Base-by-base conservation (phyloP, 257 asterid genomes). In the Nicotiana noctiflora region DNA sequence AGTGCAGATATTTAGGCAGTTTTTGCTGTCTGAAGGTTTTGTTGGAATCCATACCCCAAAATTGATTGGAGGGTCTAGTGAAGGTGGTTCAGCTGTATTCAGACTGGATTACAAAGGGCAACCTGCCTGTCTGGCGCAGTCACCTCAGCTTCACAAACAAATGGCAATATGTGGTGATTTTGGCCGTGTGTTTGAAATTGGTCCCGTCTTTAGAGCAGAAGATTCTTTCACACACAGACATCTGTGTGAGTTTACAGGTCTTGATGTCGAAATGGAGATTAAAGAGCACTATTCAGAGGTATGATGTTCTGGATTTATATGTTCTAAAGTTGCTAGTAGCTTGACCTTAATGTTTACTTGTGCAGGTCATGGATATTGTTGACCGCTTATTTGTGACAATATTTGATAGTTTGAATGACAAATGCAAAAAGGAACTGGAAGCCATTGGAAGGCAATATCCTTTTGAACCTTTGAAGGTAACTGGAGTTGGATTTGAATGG, bases 111-210 rank as follows among this genome's bases (percentile, higher is more conserved):
- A 94, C 92, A 91, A 89, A 82, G 98, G 98, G 75, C 90, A 84
- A 60, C 90, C 97, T 77, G 98, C 98, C n/a, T 94, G 98, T 82
- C 84, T 93, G 80, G 98, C 97, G 8, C 98, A 94, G 82, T 94
- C 98, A 72, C 98, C 98, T 57, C 98, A 94, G 84, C 92, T 94
- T n/a, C 97, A 93, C 81, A 94, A 94, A 57, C 98, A 94, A 79
- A 94, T 92, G 98, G 81, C 98, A 51, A 92, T 94, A 70, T 90
- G 94, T 86, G 97, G 96, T 79, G 97, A 88, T 86, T 93, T 94
- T 81, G 87, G 86, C 46, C 93, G 98, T 32, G 98, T 94, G 6
- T 94, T 90, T 83, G 98, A 90, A 89, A 88, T 94, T 62, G 98
- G 98, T 32, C 93, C 97, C 19, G 98, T 94, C 46, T 94, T 86